phyloP scores from a whole-genome alignment of 441 rosid genomes.

The Adansonia rubrostipa region DNA sequence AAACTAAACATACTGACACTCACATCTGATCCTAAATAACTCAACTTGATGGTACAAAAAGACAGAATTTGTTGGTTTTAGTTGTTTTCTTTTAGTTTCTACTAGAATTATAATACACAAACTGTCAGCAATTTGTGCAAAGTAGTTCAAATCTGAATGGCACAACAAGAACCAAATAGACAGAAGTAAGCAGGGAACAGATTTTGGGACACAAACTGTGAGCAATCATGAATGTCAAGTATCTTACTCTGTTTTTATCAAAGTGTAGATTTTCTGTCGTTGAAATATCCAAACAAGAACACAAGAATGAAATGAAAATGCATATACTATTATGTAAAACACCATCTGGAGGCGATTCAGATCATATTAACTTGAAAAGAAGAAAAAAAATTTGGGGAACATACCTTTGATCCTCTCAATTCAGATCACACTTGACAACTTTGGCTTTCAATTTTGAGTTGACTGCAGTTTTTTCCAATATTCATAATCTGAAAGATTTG shows the following conservation, averaged over 20 bases:
- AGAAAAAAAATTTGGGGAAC: neutral
- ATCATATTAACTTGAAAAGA: neutral
- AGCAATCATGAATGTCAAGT: conserved; percentile 6
- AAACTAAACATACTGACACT: too few relatives aligned
- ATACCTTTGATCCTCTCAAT: neutral
- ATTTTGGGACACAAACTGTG: neutral
- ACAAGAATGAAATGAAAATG: neutral
- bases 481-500: neutral
- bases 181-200: neutral
- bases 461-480: neutral
- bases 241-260: neutral
- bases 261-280: neutral
- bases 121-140: conserved; percentile 17
- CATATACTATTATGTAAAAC: neutral
- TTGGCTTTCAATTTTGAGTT: conserved; percentile 4
- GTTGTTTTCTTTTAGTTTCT: neutral
- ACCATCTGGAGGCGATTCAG: neutral
- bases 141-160: neutral
- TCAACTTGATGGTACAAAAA: too few relatives aligned
- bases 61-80: neutral
- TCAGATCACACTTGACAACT: neutral
- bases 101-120: conserved; percentile 11
- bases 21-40: too few relatives aligned
- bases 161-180: neutral
- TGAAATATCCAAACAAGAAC: conserved; percentile 14